Evolutionary conservation across 2,329 filamentous ascomycete species (phyloP), one percentile per base, ranked within the genome.

Genomic region (Leptographium procerum): DNA sequence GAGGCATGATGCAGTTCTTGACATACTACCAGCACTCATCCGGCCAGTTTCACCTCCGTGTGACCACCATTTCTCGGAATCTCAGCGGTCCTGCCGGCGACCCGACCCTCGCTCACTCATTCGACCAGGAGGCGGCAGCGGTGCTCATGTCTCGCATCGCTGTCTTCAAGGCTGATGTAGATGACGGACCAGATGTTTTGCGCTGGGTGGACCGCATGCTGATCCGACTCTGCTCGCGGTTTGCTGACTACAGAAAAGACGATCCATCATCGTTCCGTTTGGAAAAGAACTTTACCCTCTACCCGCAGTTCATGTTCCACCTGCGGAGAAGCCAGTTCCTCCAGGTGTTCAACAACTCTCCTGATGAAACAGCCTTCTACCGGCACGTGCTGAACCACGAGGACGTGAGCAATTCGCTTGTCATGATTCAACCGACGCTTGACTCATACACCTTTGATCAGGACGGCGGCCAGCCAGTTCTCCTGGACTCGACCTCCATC

Each of bases 301-400:
- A 99, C 69, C 94, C 94, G 29, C 94, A 99, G 71, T 99, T 99
- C 75, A 99, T 99, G 94, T 99, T 99, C 80, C 94, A 99, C 72
- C 81, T 99, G 61, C 88, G 94, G 66, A 85, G 94, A 72, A 96
- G 91, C 73, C 94, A 97, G 72, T 99, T 99, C 78, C 74, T 99
- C 64, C 94, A 99, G 69, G 91, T 99, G 59, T 99, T 99, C 82
- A 99, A 99, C 78, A 99, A 97, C 73, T 97, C 92, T 0, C 94
- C 94, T 9, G 94, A 99, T 67, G 94, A 99, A 74, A 99, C 94
- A 28, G 94, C 94, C n/a, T 99, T 99, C 74, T 96, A 97, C 71
- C 84, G 94, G 61, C 94, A 99, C 69, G 91, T 99, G 3, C 80
- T 99, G 63, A 95, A 97, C 70, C 91, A 97, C 67, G 94, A 99